Percentiles rank a stretch among this genome's conserved stretches.
phyloP scores from a whole-genome alignment of 2,329 filamentous ascomycete genomes.

The Hypoxylon rubiginosum region DNA sequence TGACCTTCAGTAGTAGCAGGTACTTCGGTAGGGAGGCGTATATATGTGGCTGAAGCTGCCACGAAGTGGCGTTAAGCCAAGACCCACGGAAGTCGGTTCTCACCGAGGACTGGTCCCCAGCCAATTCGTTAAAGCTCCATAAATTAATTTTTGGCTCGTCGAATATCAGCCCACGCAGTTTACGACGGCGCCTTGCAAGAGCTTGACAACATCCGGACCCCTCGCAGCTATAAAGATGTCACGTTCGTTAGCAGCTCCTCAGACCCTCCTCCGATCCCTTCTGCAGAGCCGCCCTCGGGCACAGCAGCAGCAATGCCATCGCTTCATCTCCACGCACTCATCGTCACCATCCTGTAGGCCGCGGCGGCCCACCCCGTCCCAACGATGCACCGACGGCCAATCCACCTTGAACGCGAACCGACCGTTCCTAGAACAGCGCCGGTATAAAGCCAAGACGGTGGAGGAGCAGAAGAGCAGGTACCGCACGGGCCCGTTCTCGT shows the following conservation, averaged over 20 bases:
- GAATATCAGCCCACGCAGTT: conserved; percentile 4
- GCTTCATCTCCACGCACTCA: conserved; percentile 38
- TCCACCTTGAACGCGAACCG: background rate
- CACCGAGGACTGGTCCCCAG: conserved; percentile 16
- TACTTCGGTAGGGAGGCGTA: conserved; percentile 1
- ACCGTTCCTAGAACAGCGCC: conserved; percentile 51
- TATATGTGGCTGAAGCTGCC: conserved; percentile 41
- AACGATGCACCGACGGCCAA: background rate
- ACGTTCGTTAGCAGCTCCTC: conserved; percentile 39
- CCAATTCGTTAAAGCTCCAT: conserved; percentile 31
- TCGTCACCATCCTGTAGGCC: conserved; percentile 23
- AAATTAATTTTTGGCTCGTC: conserved; percentile 27
- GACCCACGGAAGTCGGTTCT: conserved; percentile 11
- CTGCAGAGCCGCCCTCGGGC: conserved; percentile 24
- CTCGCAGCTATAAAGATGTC: conserved; percentile 41
- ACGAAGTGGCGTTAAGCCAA: conserved; percentile 34
- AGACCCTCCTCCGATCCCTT: conserved; percentile 44
- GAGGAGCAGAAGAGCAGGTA: conserved; percentile 72
- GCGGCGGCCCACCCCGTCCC: conserved; percentile 19
- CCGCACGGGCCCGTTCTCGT: conserved; percentile 83
- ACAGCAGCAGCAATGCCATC: conserved; percentile 41
- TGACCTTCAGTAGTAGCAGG: background rate
- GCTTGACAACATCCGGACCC: background rate
- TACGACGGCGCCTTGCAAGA: background rate
- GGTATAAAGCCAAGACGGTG: conserved; percentile 65